phyloP scores from a whole-genome alignment of 2,329 filamentous ascomycete species.

The Mariannaea elegans region DNA sequence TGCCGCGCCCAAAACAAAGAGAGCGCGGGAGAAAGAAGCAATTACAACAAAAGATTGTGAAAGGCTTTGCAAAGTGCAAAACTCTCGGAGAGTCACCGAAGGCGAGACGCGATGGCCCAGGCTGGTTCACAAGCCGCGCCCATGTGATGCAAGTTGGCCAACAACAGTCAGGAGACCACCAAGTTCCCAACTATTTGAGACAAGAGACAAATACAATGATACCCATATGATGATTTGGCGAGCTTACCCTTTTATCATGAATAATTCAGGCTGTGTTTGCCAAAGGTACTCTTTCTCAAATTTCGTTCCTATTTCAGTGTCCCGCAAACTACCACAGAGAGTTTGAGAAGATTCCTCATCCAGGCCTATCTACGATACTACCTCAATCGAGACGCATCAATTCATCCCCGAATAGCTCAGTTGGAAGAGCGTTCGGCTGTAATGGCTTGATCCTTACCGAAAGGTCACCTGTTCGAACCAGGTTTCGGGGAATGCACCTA shows the following conservation, averaged over 20 bases:
- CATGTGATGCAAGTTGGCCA: slow-evolving; percentile 6
- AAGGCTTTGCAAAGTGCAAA: not conserved
- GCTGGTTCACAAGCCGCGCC: not conserved
- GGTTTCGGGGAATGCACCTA: slow-evolving; percentile 18
- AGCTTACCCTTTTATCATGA: too few species aligned
- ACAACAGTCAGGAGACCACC: not conserved
- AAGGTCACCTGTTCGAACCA: slow-evolving; percentile 28
- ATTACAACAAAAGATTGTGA: not conserved
- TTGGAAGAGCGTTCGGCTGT: slow-evolving; percentile 27
- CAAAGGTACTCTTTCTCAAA: too few species aligned
- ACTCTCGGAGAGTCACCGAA: not conserved
- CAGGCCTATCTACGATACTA: not conserved
- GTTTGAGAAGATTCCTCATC: too few species aligned
- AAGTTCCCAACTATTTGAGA: not conserved
- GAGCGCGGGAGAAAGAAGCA: not conserved
- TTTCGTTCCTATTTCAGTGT: too few species aligned
- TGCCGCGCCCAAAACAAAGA: not conserved
- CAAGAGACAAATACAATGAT: not conserved
- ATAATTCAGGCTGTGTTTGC: too few species aligned
- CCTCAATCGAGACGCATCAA: slow-evolving; percentile 1
- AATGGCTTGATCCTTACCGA: slow-evolving; percentile 20
- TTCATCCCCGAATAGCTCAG: slow-evolving; percentile 25
- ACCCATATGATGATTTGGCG: too few species aligned
- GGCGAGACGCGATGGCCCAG: slow-evolving; percentile 1
- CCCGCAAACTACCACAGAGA: too few species aligned